A percentile compares a stretch with the other conserved stretches of the same genome.
Conservation (phyloP, 2,329 filamentous ascomycete species). For the Aspergillus quadrilineatus region DNA sequence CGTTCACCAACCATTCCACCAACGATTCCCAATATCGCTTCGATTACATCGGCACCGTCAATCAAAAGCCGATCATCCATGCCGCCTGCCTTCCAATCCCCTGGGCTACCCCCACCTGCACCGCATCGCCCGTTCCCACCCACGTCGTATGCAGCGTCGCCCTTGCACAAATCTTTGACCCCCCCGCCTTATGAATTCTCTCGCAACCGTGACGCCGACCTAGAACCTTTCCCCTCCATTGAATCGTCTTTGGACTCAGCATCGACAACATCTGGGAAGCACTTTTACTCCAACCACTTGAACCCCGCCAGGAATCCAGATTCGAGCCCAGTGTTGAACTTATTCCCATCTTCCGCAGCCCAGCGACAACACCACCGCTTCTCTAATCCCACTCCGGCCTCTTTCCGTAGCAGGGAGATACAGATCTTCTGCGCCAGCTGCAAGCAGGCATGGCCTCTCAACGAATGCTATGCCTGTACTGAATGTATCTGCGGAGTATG, state of each 20-base stretch:
- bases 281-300: conserved; percentile 63
- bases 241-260: conserved; percentile 69
- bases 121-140: conserved; percentile 46
- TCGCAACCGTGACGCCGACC: conserved; percentile 52
- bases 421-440: conserved; percentile 94
- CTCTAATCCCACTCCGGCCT: conserved; percentile 55
- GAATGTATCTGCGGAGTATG: conserved; percentile 96
- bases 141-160: conserved; percentile 74
- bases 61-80: conserved; percentile 59
- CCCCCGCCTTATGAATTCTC: conserved; percentile 68
- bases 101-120: conserved; percentile 39
- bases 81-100: conserved; percentile 57
- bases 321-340: conserved; percentile 55
- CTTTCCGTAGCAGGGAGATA: conserved; percentile 52
- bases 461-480: conserved; percentile 88
- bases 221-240: conserved; percentile 85
- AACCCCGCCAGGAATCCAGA: conserved; percentile 69
- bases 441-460: conserved; percentile 70
- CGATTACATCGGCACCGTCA: conserved; percentile 37
- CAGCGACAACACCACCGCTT: conserved; percentile 43
- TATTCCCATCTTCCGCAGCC: conserved; percentile 35
- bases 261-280: conserved; percentile 56
- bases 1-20: conserved; percentile 43
- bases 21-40: conserved; percentile 39
- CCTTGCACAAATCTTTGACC: conserved; percentile 84